These are phyloP conservation scores for Chalara sp. DNA, from an alignment of 2,329 filamentous ascomycete species.

Conservation along the genomic window DNA sequence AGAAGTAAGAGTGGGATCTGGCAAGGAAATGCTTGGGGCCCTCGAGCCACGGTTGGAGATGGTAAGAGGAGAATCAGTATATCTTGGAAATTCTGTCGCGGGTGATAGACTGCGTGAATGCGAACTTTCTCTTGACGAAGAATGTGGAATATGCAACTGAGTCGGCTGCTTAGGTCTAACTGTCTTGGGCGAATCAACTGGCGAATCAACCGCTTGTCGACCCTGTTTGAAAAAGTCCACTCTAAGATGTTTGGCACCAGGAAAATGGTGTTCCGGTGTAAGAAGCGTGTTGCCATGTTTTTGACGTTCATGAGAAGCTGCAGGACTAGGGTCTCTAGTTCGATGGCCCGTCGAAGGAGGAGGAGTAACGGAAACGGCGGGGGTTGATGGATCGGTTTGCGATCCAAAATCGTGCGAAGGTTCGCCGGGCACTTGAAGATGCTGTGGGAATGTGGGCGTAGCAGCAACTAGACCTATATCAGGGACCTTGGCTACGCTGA, in stretches of 20 bases:
- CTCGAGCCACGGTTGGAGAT: constrained; percentile 20
- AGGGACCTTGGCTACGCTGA: constrained; percentile 21
- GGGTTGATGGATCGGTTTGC: constrained; percentile 28
- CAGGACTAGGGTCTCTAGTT: constrained; percentile 29
- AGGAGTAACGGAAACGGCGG: constrained; percentile 25
- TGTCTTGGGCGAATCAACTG: constrained; percentile 6
- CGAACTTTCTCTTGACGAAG: constrained; percentile 22
- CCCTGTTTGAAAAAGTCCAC: constrained; percentile 25
- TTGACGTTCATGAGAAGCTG: constrained; percentile 16
- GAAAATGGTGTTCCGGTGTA: constrained; percentile 32
- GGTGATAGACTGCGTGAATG: constrained; percentile 21
- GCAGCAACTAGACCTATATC: constrained; percentile 30
- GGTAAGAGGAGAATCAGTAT: constrained; percentile 25
- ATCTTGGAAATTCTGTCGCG: constrained; percentile 24
- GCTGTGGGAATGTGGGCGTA: constrained; percentile 31
- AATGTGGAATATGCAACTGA: constrained; percentile 21
- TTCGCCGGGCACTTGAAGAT: constrained; percentile 13
- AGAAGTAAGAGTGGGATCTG: constrained; percentile 16
- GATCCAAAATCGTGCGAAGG: constrained; percentile 18
- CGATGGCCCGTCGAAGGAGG: constrained; percentile 14
- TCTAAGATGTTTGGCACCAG: constrained; percentile 24
- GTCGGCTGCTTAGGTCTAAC: constrained; percentile 13
- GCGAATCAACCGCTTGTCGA: constrained; percentile 1
- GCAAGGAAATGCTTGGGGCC: constrained; percentile 24
- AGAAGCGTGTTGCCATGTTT: constrained; percentile 30